Conservation (phyloP, 2,329 filamentous ascomycete species). For the Aspergillus sp. region DNA sequence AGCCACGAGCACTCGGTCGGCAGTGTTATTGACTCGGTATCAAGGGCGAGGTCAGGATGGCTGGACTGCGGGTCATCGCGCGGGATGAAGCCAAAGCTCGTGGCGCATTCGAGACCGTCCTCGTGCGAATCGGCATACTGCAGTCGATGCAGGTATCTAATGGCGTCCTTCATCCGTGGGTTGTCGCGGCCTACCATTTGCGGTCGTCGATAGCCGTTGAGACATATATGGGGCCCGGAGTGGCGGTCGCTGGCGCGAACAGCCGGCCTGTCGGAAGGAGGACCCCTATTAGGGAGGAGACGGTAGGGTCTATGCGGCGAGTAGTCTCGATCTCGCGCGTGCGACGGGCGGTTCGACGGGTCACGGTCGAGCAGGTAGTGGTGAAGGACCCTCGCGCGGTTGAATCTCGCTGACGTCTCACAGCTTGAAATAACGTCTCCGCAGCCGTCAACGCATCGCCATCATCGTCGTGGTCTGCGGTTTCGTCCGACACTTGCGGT, state of each 20-base stretch:
- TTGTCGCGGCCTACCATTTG: conserved; percentile 26
- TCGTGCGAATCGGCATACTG: conserved; percentile 45
- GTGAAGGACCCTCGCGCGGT: conserved; percentile 30
- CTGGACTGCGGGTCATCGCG: conserved; percentile 46
- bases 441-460: conserved; percentile 21
- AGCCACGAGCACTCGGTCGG: conserved; percentile 53
- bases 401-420: conserved; percentile 30
- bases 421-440: conserved; percentile 33
- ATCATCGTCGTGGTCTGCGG: conserved; percentile 14
- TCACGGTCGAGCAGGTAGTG: conserved; percentile 31
- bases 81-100: conserved; percentile 44
- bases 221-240: conserved; percentile 26
- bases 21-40: conserved; percentile 42
- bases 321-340: conserved; percentile 12
- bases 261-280: conserved; percentile 6
- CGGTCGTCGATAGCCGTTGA: conserved; percentile 28
- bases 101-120: conserved; percentile 45
- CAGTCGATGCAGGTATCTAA: conserved; percentile 53
- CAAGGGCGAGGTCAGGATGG: conserved; percentile 49
- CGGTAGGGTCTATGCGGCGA: conserved; percentile 21
- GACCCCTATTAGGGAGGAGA: conserved; percentile 21
- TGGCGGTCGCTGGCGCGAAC: conserved; percentile 2
- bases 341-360: conserved; percentile 15
- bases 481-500: conserved; percentile 11
- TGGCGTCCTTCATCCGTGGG: conserved; percentile 45